Evolutionary conservation across 495 filamentous ascomycete genomes (phyloP), one percentile per base, ranked within the genome.

Genomic region (Gamarada debralockiae): DNA sequence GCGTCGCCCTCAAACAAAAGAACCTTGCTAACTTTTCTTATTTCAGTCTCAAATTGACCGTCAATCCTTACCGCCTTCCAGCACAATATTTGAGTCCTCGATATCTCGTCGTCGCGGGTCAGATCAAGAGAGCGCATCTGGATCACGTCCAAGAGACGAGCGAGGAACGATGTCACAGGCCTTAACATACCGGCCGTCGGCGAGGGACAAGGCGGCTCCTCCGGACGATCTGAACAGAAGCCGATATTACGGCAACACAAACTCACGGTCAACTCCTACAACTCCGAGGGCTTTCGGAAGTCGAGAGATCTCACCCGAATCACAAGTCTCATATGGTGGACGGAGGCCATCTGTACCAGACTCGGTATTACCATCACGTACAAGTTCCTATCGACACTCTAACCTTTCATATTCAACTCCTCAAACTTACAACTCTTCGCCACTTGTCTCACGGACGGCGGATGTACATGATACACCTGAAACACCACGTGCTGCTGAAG

Each of bases 371-470:
- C 61, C 61, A 10, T 22, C 51, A 31, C 54, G 58, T 3, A 18
- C 24, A 17, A 46, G 50, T 13, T 55, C 57, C 1, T 58, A 64
- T 31, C 51, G 57, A 46, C 74, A 77, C 48, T 73, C 79, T 4
- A 76, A 73, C 49, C 67, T 86, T 20, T 82, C 82, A 38, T 65
- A 82, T 60, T 66, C 74, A 50, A 64, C 80, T 60, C 64, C 71
- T 56, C 62, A 80, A 61, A 64, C 66, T 36, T 77, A 80, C 55
- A 72, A 73, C 51, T 80, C 79, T 2, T 82, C 80, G 1, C 78
- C 79, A n/a, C 61, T 82, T 24, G 73, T 74, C 8, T 70, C 79
- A 60, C 68, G 79, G 68, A 50, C 70, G 48, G 43, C 46, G 9
- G 60, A 63, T 22, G 31, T 56, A 46, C 48, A 46, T 27, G 56